Evolutionary conservation across 192 early-diverging fungal species (phyloP).

Genomic region (Coemansia sp.): DNA sequence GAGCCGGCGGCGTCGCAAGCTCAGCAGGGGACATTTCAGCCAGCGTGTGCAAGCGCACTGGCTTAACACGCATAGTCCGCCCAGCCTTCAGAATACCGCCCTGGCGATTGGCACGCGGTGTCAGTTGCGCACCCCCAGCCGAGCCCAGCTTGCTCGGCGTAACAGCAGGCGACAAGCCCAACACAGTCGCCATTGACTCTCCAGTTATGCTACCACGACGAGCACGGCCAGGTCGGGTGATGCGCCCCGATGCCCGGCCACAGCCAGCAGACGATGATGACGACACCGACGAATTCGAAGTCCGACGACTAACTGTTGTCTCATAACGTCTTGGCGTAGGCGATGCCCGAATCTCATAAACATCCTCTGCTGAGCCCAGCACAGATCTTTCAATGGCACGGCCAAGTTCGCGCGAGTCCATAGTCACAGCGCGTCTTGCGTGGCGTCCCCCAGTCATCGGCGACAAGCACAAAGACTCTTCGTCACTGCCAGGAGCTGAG

Average conservation of each 20-base stretch:
- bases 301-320: neutral
- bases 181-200: neutral
- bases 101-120: conserved; percentile 32
- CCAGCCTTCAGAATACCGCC: conserved; percentile 49
- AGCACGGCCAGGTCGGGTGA: neutral
- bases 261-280: neutral
- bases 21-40: neutral
- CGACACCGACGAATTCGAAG: conserved; percentile 10
- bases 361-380: neutral
- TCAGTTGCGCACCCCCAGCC: conserved; percentile 14
- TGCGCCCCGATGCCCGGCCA: neutral
- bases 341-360: neutral
- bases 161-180: neutral
- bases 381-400: neutral
- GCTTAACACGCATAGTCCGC: conserved; percentile 22
- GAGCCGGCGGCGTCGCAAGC: neutral
- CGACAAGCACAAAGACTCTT: neutral
- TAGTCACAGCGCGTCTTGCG: neutral
- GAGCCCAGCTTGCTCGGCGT: conserved; percentile 1
- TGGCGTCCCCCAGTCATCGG: neutral
- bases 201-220: neutral
- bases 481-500: neutral
- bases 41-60: conserved; percentile 10
- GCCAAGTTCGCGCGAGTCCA: neutral
- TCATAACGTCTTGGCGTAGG: neutral